These are phyloP conservation scores for Trichophaea hybrida DNA, from an alignment of 2,329 filamentous ascomycete species.

Conservation along the genomic window DNA sequence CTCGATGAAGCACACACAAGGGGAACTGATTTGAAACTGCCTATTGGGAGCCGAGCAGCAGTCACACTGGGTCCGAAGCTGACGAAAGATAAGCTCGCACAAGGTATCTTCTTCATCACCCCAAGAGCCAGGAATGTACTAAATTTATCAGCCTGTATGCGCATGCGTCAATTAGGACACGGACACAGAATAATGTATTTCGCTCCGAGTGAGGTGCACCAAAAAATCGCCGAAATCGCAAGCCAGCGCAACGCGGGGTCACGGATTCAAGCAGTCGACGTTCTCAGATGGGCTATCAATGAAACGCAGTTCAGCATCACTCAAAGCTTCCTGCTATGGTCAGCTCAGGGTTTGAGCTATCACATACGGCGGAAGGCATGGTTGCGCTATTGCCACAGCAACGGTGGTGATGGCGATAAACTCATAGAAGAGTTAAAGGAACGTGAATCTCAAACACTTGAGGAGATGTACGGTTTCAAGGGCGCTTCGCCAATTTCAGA, in stretches of 20 bases:
- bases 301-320: constrained; percentile 42
- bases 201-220: constrained; percentile 41
- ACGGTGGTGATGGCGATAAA: neutral
- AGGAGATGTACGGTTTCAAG: constrained; percentile 15
- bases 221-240: constrained; percentile 35
- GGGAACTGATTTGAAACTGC: constrained; percentile 53
- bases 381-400: neutral
- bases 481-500: neutral
- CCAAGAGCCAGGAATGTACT: neutral
- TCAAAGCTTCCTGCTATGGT: constrained; percentile 45
- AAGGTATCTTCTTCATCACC: constrained; percentile 38
- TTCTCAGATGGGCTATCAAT: constrained; percentile 45
- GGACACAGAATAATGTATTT: constrained; percentile 48
- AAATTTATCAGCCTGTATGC: constrained; percentile 46
- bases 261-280: constrained; percentile 35
- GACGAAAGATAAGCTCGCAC: constrained; percentile 54
- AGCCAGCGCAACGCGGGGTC: constrained; percentile 28
- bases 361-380: constrained; percentile 5
- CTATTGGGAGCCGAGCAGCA: constrained; percentile 44
- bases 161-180: constrained; percentile 52
- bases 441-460: constrained; percentile 13
- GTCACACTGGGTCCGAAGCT: constrained; percentile 52
- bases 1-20: constrained; percentile 58
- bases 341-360: constrained; percentile 42
- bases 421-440: constrained; percentile 4